Percentiles rank a stretch among this genome's conserved stretches.
These are phyloP conservation scores for Secale cereale DNA, from an alignment of 176 grass and related monocot genomes.

Conservation along the genomic window DNA sequence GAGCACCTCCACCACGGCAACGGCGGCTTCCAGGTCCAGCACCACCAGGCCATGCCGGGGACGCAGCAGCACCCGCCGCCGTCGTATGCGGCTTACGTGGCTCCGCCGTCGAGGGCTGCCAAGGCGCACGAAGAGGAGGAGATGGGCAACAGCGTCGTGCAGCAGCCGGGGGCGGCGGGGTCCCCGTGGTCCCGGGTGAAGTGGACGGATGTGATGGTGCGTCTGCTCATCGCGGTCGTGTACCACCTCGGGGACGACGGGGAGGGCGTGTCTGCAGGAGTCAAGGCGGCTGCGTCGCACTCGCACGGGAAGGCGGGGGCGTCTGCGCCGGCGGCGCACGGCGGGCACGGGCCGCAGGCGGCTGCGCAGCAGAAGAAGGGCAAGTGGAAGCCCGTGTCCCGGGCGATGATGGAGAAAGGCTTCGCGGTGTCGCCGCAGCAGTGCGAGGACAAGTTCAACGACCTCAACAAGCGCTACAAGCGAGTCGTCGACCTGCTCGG, in stretches of 20 bases:
- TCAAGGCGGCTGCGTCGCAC: background rate
- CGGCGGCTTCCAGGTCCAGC: conserved; percentile 3
- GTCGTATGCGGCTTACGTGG: conserved; percentile 21
- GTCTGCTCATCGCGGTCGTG: conserved; percentile 72
- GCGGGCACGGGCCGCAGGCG: conserved; percentile 6
- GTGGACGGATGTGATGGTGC: conserved; percentile 91
- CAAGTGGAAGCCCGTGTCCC: conserved; percentile 94
- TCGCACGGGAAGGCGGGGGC: background rate
- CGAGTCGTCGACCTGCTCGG: conserved; percentile 83
- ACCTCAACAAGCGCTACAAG: conserved; percentile 97
- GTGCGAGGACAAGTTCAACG: conserved; percentile 99
- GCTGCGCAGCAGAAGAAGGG: conserved; percentile 75
- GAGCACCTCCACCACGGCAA: background rate
- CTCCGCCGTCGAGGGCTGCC: conserved; percentile 19
- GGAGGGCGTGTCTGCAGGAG: conserved; percentile 15
- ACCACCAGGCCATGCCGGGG: conserved; percentile 8
- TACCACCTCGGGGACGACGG: conserved; percentile 72
- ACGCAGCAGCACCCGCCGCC: conserved; percentile 1
- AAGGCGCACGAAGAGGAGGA: conserved; percentile 37
- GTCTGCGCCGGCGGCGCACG: conserved; percentile 8
- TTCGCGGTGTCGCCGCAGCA: conserved; percentile 90
- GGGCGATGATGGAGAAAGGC: conserved; percentile 70
- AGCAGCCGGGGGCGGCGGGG: background rate
- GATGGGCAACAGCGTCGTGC: conserved; percentile 32
- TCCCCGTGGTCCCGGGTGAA: conserved; percentile 94